Base-by-base conservation (phyloP, 1,139 yeast species). In the Starmera stellimalicola region DNA sequence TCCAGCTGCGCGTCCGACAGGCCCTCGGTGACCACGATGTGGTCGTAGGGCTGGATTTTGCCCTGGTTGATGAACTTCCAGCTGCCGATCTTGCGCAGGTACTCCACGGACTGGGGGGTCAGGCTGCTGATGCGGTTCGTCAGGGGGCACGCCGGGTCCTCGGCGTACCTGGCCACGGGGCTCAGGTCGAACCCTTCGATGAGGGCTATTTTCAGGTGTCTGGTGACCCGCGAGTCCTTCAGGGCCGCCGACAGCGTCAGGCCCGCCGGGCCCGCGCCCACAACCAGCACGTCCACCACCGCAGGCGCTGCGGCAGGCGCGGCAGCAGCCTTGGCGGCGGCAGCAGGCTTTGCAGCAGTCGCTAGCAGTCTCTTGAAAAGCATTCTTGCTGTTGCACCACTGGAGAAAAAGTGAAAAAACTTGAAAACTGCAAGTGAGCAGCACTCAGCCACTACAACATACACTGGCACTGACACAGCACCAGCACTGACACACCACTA, bases 261-360 rank as follows among this genome's bases (percentile, higher is more conserved):
- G 0, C 99, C 99, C 0, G 98, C 97, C 1, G 97, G 95, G 0
- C 99, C 99, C 6, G 95, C 98, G 18, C 99, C 99, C 31, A 93
- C 82, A 37, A 91, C 81, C 10, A 84, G 78, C 17, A 93, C 75
- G 54, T 91, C 99, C 18, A 47, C 52, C 5, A 40, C 29, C 31
- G 45, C 45, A 2, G 40, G 40, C 1, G 37, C 37, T 1, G 37
- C 30, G 18, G 40, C 42, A 1, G 40, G 35, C 2, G 43, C 54
- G n/a, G n/a, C n/a, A n/a, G n/a, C n/a, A n/a, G n/a, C n/a, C n/a
- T n/a, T n/a, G n/a, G n/a, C n/a, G n/a, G n/a, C n/a, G n/a, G n/a
- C n/a, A n/a, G n/a, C n/a, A n/a, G n/a, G n/a, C n/a, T n/a, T n/a
- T n/a, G n/a, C n/a, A n/a, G n/a, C n/a, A 1, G 57, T 54, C 1